phyloP scores from a whole-genome alignment of 306 rosid species.

The Medicago arabica region DNA sequence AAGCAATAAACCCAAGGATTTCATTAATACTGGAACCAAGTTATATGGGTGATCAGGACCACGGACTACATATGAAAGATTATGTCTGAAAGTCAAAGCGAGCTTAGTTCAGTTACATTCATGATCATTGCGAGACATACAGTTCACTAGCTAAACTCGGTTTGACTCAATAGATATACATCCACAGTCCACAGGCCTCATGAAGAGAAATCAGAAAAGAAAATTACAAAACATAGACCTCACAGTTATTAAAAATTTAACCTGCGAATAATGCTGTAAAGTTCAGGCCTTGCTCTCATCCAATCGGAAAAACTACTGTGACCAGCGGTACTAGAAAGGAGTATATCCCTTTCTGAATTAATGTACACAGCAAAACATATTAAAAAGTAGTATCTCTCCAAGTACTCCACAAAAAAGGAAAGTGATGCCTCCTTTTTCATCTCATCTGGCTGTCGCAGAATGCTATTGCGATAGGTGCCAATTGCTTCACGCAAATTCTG shows the following conservation, averaged over 20 bases:
- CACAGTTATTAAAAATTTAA: slow-evolving; percentile 30
- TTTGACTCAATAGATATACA: slow-evolving; percentile 20
- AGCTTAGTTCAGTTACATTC: slow-evolving; percentile 26
- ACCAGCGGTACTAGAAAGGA: slow-evolving; percentile 56
- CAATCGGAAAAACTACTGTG: slow-evolving; percentile 73
- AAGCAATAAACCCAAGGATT: slow-evolving; percentile 24
- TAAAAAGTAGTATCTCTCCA: slow-evolving; percentile 96
- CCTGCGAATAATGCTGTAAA: slow-evolving; percentile 93
- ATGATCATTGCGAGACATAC: slow-evolving; percentile 11
- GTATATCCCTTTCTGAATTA: slow-evolving; percentile 70
- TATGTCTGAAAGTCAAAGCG: slow-evolving; percentile 17
- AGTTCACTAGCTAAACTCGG: slow-evolving; percentile 16
- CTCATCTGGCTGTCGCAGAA: slow-evolving; percentile 89
- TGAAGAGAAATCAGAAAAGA: slow-evolving; percentile 7
- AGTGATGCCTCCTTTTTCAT: slow-evolving; percentile 90
- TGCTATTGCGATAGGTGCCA: slow-evolving; percentile 85
- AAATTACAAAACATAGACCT: slow-evolving; percentile 30
- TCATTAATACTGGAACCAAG: slow-evolving; percentile 18
- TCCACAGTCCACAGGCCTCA: slow-evolving; percentile 21
- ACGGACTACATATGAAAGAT: neutral
- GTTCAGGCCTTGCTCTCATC: slow-evolving; percentile 94
- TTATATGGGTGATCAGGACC: slow-evolving; percentile 11
- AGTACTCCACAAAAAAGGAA: slow-evolving; percentile 86
- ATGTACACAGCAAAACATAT: slow-evolving; percentile 94
- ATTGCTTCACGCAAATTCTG: slow-evolving; percentile 94